A percentile compares a stretch with the other conserved stretches of the same genome.
phyloP scores from a whole-genome alignment of 768 basidiomycete species.

The Mycena alexandri region DNA sequence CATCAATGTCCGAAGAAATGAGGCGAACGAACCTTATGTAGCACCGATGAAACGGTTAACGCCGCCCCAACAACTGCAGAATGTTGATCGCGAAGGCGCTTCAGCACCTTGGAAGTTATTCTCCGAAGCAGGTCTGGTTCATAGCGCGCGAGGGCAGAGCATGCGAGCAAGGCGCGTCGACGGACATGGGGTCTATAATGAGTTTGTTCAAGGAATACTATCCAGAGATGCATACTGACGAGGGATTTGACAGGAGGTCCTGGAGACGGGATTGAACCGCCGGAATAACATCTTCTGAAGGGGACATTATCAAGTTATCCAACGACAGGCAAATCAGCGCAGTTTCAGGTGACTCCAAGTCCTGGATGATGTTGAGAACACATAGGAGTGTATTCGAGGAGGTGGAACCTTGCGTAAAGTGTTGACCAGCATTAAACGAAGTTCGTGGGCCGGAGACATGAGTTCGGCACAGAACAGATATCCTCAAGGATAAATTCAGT shows the following conservation, averaged over 20 bases:
- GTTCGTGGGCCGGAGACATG: slow-evolving; percentile 76
- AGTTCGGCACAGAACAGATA: slow-evolving; percentile 83
- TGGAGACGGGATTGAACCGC: slow-evolving; percentile 77
- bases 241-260: slow-evolving; percentile 76
- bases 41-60: slow-evolving; percentile 48
- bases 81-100: slow-evolving; percentile 59
- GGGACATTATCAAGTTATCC: slow-evolving; percentile 71
- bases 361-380: slow-evolving; percentile 55
- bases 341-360: slow-evolving; percentile 71
- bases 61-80: slow-evolving; percentile 61
- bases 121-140: slow-evolving; percentile 61
- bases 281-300: slow-evolving; percentile 78
- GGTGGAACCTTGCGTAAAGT: slow-evolving; percentile 79
- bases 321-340: slow-evolving; percentile 79
- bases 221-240: slow-evolving; percentile 70
- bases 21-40: slow-evolving; percentile 38
- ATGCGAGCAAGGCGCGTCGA: slow-evolving; percentile 71
- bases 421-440: slow-evolving; percentile 88
- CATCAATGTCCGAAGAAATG: not conserved
- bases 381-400: not conserved
- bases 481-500: slow-evolving; percentile 57
- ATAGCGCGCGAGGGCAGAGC: slow-evolving; percentile 62
- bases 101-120: slow-evolving; percentile 53
- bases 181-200: slow-evolving; percentile 66
- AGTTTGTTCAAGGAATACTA: slow-evolving; percentile 33